These are phyloP conservation scores for Diaporthe ampelina DNA, from an alignment of 2,329 filamentous ascomycete genomes.

Conservation along the genomic window DNA sequence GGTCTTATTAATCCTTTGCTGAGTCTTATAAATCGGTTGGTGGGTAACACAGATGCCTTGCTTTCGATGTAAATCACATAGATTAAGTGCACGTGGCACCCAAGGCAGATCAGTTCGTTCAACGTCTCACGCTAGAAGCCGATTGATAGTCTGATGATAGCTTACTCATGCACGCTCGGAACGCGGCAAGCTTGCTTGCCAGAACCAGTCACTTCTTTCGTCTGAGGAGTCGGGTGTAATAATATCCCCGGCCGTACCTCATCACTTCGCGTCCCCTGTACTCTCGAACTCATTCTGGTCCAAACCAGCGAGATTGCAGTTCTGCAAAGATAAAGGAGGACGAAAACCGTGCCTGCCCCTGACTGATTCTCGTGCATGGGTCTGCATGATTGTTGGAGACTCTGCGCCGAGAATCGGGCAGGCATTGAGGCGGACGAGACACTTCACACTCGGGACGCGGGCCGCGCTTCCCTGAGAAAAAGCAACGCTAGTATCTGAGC, in stretches of 20 bases:
- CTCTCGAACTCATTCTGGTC: background rate
- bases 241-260: background rate
- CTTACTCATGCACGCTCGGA: background rate
- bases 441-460: background rate
- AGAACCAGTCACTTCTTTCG: background rate
- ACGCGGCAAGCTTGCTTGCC: background rate
- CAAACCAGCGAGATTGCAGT: slow-evolving; percentile 5
- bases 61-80: background rate
- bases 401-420: background rate
- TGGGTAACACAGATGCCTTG: slow-evolving; percentile 7
- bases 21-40: background rate
- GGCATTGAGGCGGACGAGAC: background rate
- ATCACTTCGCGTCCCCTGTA: background rate
- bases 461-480: background rate
- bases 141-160: background rate
- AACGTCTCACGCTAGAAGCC: background rate
- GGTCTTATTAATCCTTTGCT: background rate
- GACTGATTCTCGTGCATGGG: slow-evolving; percentile 6
- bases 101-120: background rate
- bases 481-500: slow-evolving; percentile 10
- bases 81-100: slow-evolving; percentile 14
- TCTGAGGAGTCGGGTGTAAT: background rate
- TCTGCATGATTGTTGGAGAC: background rate
- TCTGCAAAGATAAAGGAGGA: slow-evolving; percentile 9
- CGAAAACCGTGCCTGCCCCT: slow-evolving; percentile 4